Evolutionary conservation across 257 asterid species (phyloP).

Genomic region (Misopates orontium): DNA sequence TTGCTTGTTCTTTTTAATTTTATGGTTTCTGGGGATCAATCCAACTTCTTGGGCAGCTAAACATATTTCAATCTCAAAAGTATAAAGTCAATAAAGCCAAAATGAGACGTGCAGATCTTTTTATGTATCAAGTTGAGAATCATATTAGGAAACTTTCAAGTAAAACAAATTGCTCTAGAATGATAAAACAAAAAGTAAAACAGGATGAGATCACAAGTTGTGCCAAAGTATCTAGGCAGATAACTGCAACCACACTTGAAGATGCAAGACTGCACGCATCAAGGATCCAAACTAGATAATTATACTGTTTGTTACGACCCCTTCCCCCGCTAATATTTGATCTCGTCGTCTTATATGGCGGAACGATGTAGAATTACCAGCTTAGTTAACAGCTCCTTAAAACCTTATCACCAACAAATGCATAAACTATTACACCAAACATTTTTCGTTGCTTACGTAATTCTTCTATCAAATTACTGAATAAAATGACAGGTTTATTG

Average conservation of each 20-base stretch:
- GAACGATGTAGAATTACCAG: background rate
- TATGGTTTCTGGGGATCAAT: background rate
- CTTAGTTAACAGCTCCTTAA: constrained; percentile 1
- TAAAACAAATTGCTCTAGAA: background rate
- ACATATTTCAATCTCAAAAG: background rate
- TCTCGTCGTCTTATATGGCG: background rate
- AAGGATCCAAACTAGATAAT: background rate
- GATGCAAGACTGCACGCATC: background rate
- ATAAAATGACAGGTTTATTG: background rate
- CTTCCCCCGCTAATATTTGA: background rate
- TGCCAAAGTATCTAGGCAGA: background rate
- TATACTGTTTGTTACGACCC: background rate
- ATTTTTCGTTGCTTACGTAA: background rate
- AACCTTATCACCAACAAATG: constrained; percentile 1
- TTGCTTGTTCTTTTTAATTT: background rate
- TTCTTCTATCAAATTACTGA: background rate
- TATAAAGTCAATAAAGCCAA: no score
- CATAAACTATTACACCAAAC: constrained; percentile 2
- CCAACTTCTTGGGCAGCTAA: background rate
- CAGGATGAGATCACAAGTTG: background rate
- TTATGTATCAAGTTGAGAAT: background rate
- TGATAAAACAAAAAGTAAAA: background rate
- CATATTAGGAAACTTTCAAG: background rate
- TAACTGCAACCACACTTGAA: background rate
- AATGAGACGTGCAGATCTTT: no score